Evolutionary conservation across 257 asterid genomes (phyloP), one percentile per base, ranked within the genome.

Genomic region (Echites panduratus): DNA sequence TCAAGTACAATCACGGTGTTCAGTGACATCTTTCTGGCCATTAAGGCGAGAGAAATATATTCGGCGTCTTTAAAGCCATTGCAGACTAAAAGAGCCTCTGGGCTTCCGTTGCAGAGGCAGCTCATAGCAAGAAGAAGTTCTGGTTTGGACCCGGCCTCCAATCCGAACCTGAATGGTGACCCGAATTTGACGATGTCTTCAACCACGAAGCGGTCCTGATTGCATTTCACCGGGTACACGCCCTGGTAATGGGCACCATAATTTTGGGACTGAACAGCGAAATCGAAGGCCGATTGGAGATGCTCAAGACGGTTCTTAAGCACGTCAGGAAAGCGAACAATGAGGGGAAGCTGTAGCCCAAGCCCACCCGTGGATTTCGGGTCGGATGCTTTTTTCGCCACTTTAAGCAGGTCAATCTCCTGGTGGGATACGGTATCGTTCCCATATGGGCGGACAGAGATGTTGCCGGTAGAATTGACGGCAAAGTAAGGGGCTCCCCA

Each of bases 401-500:
- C 96, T 82, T 95, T 91, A 16, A 92, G 84, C 3, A 95, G 95
- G 73, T 95, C 99, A 66, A 95, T 90, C 80, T 95, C 97, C 80
- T 91, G 91, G 84, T 95, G 97, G 66, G 88, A 22, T 29, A 88
- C 84, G 65, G 96, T 95, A 20, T 78, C 84, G 0, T 63, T 64
- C 4, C 98, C 98, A 45, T 89, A 68, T 0, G 99, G 90, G 13
- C 87, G 82, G 62, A 95, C 88, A 16, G 96, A 70, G 17, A 95
- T 83, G 77, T 92, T 87, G 43, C 98, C 99, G 80, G 84, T 83
- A 7, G 86, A 82, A 50, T 92, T 95, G 13, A 95, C 88, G n/a
- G 82, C 56, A 84, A 95, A 95, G 82, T 95, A 95, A 10, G 98
- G 99, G 26, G 87, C 93, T 13, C 99, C 99, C 98, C 99, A 95